Conservation (phyloP, 2,329 filamentous ascomycete genomes). For the Botrytis elliptica region DNA sequence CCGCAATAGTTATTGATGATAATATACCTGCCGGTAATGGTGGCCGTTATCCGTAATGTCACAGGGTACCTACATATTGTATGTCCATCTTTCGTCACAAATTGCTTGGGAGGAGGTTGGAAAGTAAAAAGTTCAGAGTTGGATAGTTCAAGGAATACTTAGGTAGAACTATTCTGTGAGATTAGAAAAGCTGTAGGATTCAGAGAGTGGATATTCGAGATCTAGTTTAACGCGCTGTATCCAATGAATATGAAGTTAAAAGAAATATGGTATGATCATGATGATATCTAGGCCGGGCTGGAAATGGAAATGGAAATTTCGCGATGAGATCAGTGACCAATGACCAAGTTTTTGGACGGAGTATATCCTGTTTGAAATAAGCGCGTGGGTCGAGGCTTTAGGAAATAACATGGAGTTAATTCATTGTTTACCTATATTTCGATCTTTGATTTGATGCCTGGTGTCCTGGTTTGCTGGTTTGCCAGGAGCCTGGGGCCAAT, state of each 20-base stretch:
- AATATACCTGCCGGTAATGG: neutral
- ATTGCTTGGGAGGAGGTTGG: neutral
- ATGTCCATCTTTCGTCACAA: neutral
- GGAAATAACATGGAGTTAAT: neutral
- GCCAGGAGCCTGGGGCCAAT: neutral
- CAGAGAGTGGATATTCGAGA: neutral
- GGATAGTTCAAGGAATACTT: neutral
- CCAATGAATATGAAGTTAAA: neutral
- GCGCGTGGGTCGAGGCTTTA: neutral
- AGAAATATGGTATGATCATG: neutral
- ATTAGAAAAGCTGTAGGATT: neutral
- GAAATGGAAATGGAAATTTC: slow-evolving; percentile 1
- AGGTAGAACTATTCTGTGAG: neutral
- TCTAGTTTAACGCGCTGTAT: neutral
- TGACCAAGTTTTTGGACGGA: slow-evolving; percentile 1
- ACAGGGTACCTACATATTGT: neutral
- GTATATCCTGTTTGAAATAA: slow-evolving; percentile 5
- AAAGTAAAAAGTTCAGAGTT: neutral
- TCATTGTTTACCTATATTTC: neutral
- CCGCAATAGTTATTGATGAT: neutral
- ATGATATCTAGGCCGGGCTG: neutral
- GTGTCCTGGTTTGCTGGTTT: neutral
- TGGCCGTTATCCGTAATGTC: neutral
- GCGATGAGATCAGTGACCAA: neutral
- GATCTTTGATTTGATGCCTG: neutral